Evolutionary conservation across 768 basidiomycete species (phyloP).

Genomic region (Xerocomellus intermedius): DNA sequence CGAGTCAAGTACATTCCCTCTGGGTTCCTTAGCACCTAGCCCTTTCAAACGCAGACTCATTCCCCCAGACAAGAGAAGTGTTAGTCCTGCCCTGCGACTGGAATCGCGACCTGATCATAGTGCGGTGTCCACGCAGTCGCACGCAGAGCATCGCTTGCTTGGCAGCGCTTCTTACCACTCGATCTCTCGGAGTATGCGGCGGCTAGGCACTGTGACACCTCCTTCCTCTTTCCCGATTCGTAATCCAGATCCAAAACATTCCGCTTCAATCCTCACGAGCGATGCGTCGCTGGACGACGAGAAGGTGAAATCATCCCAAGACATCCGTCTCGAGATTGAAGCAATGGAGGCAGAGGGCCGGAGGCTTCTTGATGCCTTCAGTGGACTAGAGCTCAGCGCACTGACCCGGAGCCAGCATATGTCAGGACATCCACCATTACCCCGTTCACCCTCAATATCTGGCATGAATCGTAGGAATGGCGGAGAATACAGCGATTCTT

Average conservation of each 20-base stretch:
- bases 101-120: conserved; percentile 42
- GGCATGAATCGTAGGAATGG: conserved; percentile 24
- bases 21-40: conserved; percentile 29
- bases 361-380: conserved; percentile 75
- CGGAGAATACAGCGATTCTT: conserved; percentile 26
- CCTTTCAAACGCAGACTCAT: conserved; percentile 45
- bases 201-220: conserved; percentile 44
- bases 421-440: conserved; percentile 21
- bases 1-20: conserved; percentile 43
- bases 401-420: conserved; percentile 42
- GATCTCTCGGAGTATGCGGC: conserved; percentile 44
- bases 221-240: conserved; percentile 52
- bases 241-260: conserved; percentile 37
- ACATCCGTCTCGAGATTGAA: conserved; percentile 65
- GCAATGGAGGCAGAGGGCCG: conserved; percentile 69
- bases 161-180: conserved; percentile 39
- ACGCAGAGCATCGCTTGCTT: conserved; percentile 22
- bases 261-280: conserved; percentile 29
- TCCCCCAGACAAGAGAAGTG: conserved; percentile 41
- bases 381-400: conserved; percentile 70
- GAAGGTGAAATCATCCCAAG: conserved; percentile 53
- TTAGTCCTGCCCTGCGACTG: conserved; percentile 15
- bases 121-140: conserved; percentile 45
- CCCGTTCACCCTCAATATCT: conserved; percentile 32
- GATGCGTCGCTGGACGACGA: conserved; percentile 53